These are phyloP conservation scores for Peronospora belbahrii DNA, from an alignment of 352 stramenopile genomes.

Conservation along the genomic window DNA sequence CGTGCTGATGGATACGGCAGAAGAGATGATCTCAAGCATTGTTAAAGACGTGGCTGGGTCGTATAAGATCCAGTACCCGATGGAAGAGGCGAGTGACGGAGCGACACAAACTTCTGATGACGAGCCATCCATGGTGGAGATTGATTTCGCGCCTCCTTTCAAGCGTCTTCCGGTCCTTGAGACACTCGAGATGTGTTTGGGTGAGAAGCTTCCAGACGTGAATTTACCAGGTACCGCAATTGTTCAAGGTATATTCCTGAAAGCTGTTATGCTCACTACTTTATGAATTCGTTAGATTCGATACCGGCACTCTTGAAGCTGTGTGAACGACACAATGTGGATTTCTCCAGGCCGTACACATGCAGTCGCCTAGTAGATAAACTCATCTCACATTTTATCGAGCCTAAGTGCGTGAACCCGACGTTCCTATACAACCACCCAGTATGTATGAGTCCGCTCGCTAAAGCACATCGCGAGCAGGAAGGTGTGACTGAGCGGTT, in stretches of 20 bases:
- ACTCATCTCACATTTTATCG: constrained; percentile 96
- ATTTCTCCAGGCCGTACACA: constrained; percentile 91
- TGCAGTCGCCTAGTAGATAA: constrained; percentile 95
- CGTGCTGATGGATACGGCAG: constrained; percentile 96
- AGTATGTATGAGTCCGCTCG: constrained; percentile 94
- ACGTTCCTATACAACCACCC: constrained; percentile 99
- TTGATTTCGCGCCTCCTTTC: constrained; percentile 98
- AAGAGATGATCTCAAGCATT: constrained; percentile 96
- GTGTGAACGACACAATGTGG: constrained; percentile 82
- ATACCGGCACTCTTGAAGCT: constrained; percentile 77
- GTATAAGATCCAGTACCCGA: constrained; percentile 94
- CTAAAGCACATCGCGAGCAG: constrained; percentile 91
- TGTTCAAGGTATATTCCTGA: not conserved
- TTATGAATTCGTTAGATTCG: constrained; percentile 24
- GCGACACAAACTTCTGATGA: constrained; percentile 6
- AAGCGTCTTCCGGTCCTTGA: constrained; percentile 94
- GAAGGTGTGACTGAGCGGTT: constrained; percentile 94
- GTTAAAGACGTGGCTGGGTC: constrained; percentile 94
- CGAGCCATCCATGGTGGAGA: constrained; percentile 58
- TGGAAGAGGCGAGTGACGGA: constrained; percentile 41
- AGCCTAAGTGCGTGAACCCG: constrained; percentile 89
- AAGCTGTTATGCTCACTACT: constrained; percentile 1
- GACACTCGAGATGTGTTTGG: constrained; percentile 89
- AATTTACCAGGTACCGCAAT: constrained; percentile 41
- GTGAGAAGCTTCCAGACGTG: constrained; percentile 58